Base-by-base conservation (phyloP, 257 asterid genomes). In the Solanum pennellii region DNA sequence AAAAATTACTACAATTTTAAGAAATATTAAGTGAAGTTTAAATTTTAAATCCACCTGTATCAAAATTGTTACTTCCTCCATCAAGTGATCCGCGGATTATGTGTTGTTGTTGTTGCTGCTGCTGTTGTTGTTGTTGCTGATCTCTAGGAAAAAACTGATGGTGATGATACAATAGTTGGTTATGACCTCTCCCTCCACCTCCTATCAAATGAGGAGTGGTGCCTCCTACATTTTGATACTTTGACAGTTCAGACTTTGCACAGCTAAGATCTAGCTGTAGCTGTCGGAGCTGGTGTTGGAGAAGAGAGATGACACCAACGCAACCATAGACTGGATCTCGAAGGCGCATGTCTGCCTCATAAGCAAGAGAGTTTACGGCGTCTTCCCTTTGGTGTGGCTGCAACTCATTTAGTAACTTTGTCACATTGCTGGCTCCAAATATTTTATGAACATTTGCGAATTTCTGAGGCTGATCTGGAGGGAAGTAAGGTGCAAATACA, bases 291-390 rank as follows among this genome's bases (percentile, higher is more conserved):
- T 94, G 97, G 88, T 94, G 97, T 86, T 94, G 97, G 87, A 94
- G 94, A 88, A 94, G 95, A 0, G 97, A 94, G 84, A 94, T 94
- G n/a, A 94, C 97, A 87, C 97, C 97, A 20, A 94, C 97, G 90
- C 97, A 94, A 80, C 97, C 97, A 88, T 94, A 94, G 80, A 94
- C 95, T 18, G 97, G 97, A 90, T 94, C 97, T 29, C 97, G 94
- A n/a, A 94, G 94, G 12, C 97, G 92, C 97, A 94, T 94, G 83
- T 94, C 97, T 0, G 97, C 97, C 79, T 94, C 97, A 87, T 94
- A 94, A 18, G 97, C 97, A 3, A 94, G 90, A 41, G 95, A 93
- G 82, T 94, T 94, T 37, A 94, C 95, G 23, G 96, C 96, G 90
- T 94, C 97, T 9, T 94, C 97, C 13, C 97, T 92, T 89, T 94